phyloP scores from a whole-genome alignment of 805 yeast genomes.

The Monosporozyma yasuniensis region DNA sequence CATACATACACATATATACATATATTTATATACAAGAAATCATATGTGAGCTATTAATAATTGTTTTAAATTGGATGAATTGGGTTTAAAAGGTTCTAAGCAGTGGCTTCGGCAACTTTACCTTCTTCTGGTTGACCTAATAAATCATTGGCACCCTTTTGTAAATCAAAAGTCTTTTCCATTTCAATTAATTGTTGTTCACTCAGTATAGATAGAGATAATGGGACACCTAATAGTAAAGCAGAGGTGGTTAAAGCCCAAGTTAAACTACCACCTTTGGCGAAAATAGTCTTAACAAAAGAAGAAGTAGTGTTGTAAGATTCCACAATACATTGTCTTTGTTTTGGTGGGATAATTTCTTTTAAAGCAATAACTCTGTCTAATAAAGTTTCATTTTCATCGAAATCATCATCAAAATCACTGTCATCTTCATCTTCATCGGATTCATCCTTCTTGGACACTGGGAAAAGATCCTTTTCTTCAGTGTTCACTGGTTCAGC shows the following conservation, averaged over 20 bases:
- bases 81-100: conserved; percentile 3
- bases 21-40: conserved; percentile 1
- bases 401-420: conserved; percentile 52
- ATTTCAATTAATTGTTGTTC: conserved; percentile 91
- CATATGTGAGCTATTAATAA: neutral
- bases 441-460: conserved; percentile 25
- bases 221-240: conserved; percentile 84
- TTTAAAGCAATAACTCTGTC: conserved; percentile 88
- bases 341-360: conserved; percentile 84
- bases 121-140: conserved; percentile 58
- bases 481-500: conserved; percentile 49
- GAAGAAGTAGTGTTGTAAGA: conserved; percentile 30
- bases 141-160: conserved; percentile 67
- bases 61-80: neutral
- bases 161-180: conserved; percentile 84
- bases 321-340: conserved; percentile 45
- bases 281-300: conserved; percentile 39
- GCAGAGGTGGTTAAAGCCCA: conserved; percentile 84
- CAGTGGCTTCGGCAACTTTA: conserved; percentile 20
- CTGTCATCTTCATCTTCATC: conserved; percentile 44
- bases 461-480: conserved; percentile 40
- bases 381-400: conserved; percentile 71
- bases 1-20: conserved; percentile 2
- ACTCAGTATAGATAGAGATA: conserved; percentile 77
- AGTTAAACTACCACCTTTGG: conserved; percentile 62